These are phyloP conservation scores for Saxispiralis lemnorum DNA, from an alignment of 495 filamentous ascomycete species.

Conservation along the genomic window DNA sequence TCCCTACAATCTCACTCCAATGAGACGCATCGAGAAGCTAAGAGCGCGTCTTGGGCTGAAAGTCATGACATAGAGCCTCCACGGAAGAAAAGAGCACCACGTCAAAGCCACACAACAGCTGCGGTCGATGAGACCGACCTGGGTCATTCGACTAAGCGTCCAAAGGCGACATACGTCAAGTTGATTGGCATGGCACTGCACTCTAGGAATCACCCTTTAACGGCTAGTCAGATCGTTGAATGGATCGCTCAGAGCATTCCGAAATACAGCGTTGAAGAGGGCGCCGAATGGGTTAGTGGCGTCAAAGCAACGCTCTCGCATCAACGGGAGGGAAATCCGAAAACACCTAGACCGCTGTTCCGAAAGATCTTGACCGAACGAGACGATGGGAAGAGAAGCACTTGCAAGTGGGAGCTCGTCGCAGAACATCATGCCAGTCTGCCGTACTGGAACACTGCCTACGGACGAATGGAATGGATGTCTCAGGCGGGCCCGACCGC, in stretches of 20 bases:
- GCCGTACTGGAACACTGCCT: too few relatives aligned
- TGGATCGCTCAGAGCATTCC: conserved; percentile 14
- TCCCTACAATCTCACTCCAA: neutral
- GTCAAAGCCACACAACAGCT: neutral
- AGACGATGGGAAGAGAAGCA: too few relatives aligned
- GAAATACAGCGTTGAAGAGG: conserved; percentile 1
- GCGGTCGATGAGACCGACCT: conserved; percentile 2
- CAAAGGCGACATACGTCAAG: neutral
- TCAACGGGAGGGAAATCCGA: neutral
- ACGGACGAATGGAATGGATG: too few relatives aligned
- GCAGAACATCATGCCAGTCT: neutral
- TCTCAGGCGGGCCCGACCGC: too few relatives aligned
- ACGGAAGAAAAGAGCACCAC: neutral
- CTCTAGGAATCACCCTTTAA: conserved; percentile 1
- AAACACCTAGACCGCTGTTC: neutral
- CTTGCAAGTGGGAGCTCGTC: neutral
- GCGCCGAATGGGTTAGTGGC: conserved; percentile 1
- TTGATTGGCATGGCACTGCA: conserved; percentile 12
- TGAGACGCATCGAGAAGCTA: neutral
- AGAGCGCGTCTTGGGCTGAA: neutral
- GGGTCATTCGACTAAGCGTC: conserved; percentile 4
- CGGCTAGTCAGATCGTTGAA: neutral
- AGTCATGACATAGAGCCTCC: neutral
- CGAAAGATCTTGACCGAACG: neutral
- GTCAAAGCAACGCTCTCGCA: conserved; percentile 3